Base-by-base conservation (phyloP, 2,329 filamentous ascomycete species). In the Aureobasidium namibiae region DNA sequence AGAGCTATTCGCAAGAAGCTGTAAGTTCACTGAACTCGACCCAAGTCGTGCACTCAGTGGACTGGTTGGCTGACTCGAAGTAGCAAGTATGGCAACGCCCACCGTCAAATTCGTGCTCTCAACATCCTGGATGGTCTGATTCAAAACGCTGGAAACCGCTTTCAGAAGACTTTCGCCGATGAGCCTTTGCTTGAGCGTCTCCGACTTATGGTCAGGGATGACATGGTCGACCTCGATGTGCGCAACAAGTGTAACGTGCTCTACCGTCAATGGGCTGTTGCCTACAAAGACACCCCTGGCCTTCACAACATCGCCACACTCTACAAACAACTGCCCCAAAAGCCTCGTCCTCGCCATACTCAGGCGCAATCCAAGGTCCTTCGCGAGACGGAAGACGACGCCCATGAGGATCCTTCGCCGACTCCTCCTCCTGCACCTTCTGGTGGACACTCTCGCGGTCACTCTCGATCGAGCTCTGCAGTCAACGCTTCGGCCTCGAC, bases 1-100 rank as follows among this genome's bases (percentile, higher is more conserved):
- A 85, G 94, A 69, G 92, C 94, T 49, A 83, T 99, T 67, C 85
- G 94, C 62, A 99, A 99, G 82, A 97, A 97, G 78, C 83, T 99
- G 81, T 86, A 72, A 69, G 82, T 71, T 9, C 36, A 21, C 49
- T 31, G 34, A 39, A 38, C 9, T 13, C 24, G 23, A n/a, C 24
- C 23, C 26, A 24, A 18, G 34, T 39, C 48, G 16, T 39, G 21
- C 34, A 18, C 8, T 39, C 21, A 21, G 23, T 24, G 33, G 14
- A 41, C 7, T 44, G 26, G 18, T 24, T 23, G 24, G 42, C 46
- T 61, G 41, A 57, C 31, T n/a, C n/a, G 36, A n/a, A 21, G 21
- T 63, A 87, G 84, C 38, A 99, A 99, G 77, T 97, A 99, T 74
- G 94, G 94, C 67, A 95, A 85, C 68, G 81, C 89, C n/a, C 92